These are phyloP conservation scores for Oryza officinalis DNA, from an alignment of 176 grass and related monocot species.

Conservation along the genomic window DNA sequence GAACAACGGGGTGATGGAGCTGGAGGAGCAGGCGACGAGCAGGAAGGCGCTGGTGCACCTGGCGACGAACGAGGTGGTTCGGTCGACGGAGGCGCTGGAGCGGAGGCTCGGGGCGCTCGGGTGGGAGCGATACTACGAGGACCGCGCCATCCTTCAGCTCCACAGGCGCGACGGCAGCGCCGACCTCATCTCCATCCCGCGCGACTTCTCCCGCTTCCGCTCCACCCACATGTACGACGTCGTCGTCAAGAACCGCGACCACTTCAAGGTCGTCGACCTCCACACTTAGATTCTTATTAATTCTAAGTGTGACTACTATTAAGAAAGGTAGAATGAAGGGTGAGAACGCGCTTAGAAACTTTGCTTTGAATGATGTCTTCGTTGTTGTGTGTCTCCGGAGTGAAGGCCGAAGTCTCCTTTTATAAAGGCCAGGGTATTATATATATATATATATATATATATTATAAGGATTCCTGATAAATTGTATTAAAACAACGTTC, in stretches of 20 bases:
- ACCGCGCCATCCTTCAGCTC: conserved; percentile 63
- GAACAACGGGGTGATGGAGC: conserved; percentile 72
- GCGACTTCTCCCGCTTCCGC: conserved; percentile 69
- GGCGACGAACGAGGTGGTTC: conserved; percentile 71
- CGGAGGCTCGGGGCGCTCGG: conserved; percentile 58
- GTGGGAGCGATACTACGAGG: conserved; percentile 89
- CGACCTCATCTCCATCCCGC: conserved; percentile 83
- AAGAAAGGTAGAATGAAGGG: no score
- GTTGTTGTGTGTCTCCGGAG: no score
- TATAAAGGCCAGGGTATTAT: no score
- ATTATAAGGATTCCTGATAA: no score
- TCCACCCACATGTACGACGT: conserved; percentile 95
- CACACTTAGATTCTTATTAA: no score
- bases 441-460: no score
- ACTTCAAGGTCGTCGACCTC: conserved; percentile 79
- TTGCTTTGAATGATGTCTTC: no score
- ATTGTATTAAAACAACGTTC: no score
- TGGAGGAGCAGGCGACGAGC: conserved; percentile 47
- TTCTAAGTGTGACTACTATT: no score
- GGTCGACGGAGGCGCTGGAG: conserved; percentile 64
- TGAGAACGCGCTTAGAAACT: no score
- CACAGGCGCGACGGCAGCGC: conserved; percentile 67
- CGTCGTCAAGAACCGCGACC: conserved; percentile 85
- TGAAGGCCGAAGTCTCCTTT: no score
- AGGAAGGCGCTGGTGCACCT: conserved; percentile 60